A percentile compares a stretch with the other conserved stretches of the same genome.
Conservation (phyloP, 2,329 filamentous ascomycete species). For the Phyllosticta citribraziliensis region DNA sequence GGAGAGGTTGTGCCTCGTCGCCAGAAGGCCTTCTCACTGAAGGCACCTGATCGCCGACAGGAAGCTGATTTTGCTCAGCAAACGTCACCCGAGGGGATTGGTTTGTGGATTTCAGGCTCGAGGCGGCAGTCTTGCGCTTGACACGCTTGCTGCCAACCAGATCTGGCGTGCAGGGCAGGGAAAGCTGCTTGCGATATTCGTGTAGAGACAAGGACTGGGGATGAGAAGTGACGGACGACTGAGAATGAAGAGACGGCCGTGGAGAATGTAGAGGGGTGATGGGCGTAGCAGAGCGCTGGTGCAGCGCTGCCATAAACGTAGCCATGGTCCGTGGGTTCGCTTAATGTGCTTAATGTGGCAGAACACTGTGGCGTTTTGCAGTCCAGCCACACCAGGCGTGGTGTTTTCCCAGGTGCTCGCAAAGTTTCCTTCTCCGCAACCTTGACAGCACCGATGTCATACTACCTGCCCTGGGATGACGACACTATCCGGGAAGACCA, state of each 20-base stretch:
- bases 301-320: constrained; percentile 3
- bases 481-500: neutral
- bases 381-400: neutral
- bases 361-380: neutral
- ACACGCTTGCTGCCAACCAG: constrained; percentile 24
- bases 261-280: constrained; percentile 28
- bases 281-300: constrained; percentile 11
- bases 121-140: constrained; percentile 27
- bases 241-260: constrained; percentile 23
- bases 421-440: neutral
- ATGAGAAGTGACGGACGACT: constrained; percentile 24
- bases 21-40: constrained; percentile 13
- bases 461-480: neutral
- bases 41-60: constrained; percentile 18
- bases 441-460: neutral
- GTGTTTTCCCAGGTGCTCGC: neutral
- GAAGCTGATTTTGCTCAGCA: constrained; percentile 20
- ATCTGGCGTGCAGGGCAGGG: constrained; percentile 21
- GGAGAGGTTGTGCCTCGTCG: neutral
- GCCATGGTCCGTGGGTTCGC: neutral
- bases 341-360: neutral
- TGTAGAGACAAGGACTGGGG: constrained; percentile 26
- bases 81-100: constrained; percentile 11
- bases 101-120: constrained; percentile 23
- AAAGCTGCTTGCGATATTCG: constrained; percentile 30